These are phyloP conservation scores for Trypanosomatidae sp. DNA, from an alignment of 208 protist genomes.

Conservation along the genomic window DNA sequence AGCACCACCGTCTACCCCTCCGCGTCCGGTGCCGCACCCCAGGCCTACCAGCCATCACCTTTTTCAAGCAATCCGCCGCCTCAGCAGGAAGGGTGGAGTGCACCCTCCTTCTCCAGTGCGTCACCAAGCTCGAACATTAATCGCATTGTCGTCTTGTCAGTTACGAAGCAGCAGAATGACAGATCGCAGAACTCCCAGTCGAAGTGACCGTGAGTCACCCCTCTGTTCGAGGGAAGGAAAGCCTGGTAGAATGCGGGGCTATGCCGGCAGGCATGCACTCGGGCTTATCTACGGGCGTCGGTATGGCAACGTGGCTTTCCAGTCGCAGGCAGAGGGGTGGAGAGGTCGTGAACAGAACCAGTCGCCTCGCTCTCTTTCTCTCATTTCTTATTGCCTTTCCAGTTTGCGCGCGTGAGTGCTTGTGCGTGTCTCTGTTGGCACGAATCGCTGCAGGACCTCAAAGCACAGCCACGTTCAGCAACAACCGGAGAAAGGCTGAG, in stretches of 20 bases:
- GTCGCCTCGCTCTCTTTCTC: neutral
- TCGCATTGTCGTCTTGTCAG: slow-evolving; percentile 11
- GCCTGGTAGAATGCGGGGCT: neutral
- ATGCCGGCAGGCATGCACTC: neutral
- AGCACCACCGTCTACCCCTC: neutral
- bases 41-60: slow-evolving; percentile 1
- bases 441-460: neutral
- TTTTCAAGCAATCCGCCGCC: neutral
- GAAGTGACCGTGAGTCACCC: neutral
- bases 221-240: too few species aligned
- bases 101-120: neutral
- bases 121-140: slow-evolving; percentile 8
- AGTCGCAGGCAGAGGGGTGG: neutral
- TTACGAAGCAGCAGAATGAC: slow-evolving; percentile 2
- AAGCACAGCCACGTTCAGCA: neutral
- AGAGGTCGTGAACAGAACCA: neutral
- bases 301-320: neutral
- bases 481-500: neutral
- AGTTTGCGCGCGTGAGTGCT: neutral
- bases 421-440: neutral
- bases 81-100: slow-evolving; percentile 1
- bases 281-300: neutral
- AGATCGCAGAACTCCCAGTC: neutral
- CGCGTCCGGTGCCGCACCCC: neutral
- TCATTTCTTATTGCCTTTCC: neutral